Conservation (phyloP, 1,284 basidiomycete genomes). For the Ceratobasidium sp. region DNA sequence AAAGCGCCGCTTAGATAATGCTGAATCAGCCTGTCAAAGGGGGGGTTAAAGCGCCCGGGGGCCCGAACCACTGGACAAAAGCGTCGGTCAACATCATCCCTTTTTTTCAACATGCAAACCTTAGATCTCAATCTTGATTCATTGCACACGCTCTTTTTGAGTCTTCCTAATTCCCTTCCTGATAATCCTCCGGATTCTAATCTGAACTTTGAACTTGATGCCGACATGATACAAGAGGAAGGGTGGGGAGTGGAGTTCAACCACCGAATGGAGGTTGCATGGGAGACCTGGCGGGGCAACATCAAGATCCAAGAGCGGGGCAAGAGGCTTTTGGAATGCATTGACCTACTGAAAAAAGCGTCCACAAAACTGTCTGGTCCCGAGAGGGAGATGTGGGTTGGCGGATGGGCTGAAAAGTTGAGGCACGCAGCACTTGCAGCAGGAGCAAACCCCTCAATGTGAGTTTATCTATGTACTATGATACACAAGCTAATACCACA, state of each 20-base stretch:
- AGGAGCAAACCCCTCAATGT: neutral
- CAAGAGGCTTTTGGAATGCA: neutral
- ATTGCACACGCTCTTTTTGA: neutral
- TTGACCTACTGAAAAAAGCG: neutral
- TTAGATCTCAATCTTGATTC: neutral
- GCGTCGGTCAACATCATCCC: neutral
- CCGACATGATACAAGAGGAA: neutral
- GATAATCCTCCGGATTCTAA: neutral
- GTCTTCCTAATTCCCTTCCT: constrained; percentile 2
- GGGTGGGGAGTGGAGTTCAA: constrained; percentile 9
- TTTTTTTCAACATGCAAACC: neutral
- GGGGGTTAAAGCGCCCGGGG: neutral
- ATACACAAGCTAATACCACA: no score
- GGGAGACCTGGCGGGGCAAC: constrained; percentile 1
- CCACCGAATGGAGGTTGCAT: neutral
- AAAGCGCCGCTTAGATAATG: neutral
- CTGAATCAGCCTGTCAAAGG: neutral
- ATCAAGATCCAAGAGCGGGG: neutral
- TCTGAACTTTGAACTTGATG: constrained; percentile 3
- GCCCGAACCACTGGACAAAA: neutral
- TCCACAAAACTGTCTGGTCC: neutral
- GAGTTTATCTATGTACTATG: neutral
- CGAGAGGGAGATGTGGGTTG: neutral
- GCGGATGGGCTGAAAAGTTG: constrained; percentile 4
- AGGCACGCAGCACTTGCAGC: neutral